Evolutionary conservation across 2,329 filamentous ascomycete genomes (phyloP).

Genomic region (Diaporthe eres): DNA sequence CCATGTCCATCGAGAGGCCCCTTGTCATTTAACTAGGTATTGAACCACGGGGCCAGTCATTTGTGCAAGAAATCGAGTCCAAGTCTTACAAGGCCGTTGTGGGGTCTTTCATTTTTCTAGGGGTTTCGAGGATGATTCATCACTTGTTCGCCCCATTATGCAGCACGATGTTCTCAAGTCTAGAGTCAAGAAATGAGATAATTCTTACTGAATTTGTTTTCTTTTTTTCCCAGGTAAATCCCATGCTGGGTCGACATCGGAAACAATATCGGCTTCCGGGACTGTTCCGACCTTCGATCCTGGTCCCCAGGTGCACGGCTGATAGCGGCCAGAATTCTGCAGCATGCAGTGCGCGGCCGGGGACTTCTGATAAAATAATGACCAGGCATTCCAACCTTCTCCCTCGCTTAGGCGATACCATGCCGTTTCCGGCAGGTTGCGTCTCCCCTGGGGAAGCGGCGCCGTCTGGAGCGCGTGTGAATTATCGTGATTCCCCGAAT

Average conservation of each 20-base stretch:
- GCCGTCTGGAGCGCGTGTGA: background rate
- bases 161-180: background rate
- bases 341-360: background rate
- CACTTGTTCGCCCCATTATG: background rate
- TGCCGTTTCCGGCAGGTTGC: background rate
- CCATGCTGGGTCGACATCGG: background rate
- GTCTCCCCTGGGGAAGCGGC: background rate
- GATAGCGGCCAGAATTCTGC: background rate
- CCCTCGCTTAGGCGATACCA: constrained; percentile 18
- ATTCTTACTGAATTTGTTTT: background rate
- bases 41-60: background rate
- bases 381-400: background rate
- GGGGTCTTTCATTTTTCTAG: background rate
- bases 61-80: background rate
- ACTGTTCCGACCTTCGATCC: background rate
- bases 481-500: constrained; percentile 23
- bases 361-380: constrained; percentile 2
- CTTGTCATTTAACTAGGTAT: background rate
- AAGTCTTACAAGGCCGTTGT: background rate
- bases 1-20: background rate
- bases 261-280: background rate
- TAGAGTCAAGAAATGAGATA: background rate
- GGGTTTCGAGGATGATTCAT: constrained; percentile 9
- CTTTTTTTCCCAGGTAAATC: background rate
- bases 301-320: background rate